Evolutionary conservation across 805 yeast genomes (phyloP).

Genomic region (Yamadazyma kitorensis): DNA sequence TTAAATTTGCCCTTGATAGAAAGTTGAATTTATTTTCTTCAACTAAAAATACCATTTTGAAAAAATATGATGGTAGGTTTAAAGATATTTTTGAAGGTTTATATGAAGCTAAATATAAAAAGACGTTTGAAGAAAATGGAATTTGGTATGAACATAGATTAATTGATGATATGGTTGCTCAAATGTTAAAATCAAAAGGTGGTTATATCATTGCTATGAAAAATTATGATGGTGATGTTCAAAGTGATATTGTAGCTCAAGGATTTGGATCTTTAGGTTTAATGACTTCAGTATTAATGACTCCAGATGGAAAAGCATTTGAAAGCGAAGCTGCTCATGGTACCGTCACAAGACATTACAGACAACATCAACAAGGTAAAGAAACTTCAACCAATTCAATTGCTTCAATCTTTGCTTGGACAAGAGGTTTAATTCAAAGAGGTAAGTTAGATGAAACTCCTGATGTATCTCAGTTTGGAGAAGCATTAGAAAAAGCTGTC

Average conservation of each 20-base stretch:
- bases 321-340: conserved; percentile 99
- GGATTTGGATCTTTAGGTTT: conserved; percentile 96
- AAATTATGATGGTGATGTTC: conserved; percentile 97
- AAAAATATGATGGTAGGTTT: conserved; percentile 92
- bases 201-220: conserved; percentile 95
- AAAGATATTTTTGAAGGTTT: conserved; percentile 87
- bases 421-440: conserved; percentile 89
- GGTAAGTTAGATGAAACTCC: conserved; percentile 87
- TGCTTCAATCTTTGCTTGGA: conserved; percentile 97
- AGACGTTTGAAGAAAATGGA: conserved; percentile 70
- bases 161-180: conserved; percentile 98
- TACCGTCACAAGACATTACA: conserved; percentile 94
- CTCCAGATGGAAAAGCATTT: conserved; percentile 96
- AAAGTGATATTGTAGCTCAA: conserved; percentile 95
- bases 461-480: conserved; percentile 78
- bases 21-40: conserved; percentile 80
- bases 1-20: conserved; percentile 79
- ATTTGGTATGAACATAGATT: conserved; percentile 96
- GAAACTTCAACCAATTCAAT: conserved; percentile 97
- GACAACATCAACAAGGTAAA: conserved; percentile 94
- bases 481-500: conserved; percentile 76
- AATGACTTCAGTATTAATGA: conserved; percentile 94
- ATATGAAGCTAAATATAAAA: conserved; percentile 67
- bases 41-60: conserved; percentile 92
- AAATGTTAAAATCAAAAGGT: conserved; percentile 94